Base-by-base conservation (phyloP, 768 basidiomycete species). In the Heimioporus sp. region DNA sequence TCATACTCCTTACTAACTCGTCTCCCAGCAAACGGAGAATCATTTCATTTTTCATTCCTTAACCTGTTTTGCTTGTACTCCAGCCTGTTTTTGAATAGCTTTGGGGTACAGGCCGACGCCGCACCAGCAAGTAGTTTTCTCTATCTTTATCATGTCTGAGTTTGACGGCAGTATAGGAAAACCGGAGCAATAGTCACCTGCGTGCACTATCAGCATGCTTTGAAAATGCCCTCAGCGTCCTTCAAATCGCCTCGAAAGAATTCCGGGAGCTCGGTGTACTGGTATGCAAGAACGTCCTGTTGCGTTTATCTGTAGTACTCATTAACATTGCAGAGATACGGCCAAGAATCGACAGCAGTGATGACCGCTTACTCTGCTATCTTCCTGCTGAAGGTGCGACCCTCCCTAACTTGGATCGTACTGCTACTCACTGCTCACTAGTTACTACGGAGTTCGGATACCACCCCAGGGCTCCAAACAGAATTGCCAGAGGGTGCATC, bases 341-440 rank as follows among this genome's bases (percentile, higher is more conserved):
- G 86, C 9, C 91, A 92, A 72, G 90, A 92, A 65, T 86, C 87
- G 5, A 82, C 90, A 54, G 85, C 86, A 9, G 81, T 87, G 42
- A 92, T 92, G 90, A 87, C 87, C 17, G 91, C 89, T 21, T 92
- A 92, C 61, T 82, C 87, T 43, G 90, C 90, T 17, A 82, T 92
- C 35, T 86, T 90, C 64, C 71, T 93, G 56, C 73, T 92, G 57
- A 85, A 79, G 77, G 91, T 87, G 64, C 47, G 49, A 20, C 24
- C 11, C 69, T 58, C n/a, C 32, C 19, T 9, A n/a, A 32, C 32
- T 32, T 38, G 24, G 20, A 11, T 45, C 31, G 3, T 24, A 21
- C 36, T 3, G 30, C 28, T n/a, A 30, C 48, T 60, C 44, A 60
- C 28, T 40, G 35, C 17, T 48, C 16, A 17, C 36, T 46, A 90